Conservation (phyloP, 192 early-diverging fungal species). For the Jimgerdemannia lactiflua region DNA sequence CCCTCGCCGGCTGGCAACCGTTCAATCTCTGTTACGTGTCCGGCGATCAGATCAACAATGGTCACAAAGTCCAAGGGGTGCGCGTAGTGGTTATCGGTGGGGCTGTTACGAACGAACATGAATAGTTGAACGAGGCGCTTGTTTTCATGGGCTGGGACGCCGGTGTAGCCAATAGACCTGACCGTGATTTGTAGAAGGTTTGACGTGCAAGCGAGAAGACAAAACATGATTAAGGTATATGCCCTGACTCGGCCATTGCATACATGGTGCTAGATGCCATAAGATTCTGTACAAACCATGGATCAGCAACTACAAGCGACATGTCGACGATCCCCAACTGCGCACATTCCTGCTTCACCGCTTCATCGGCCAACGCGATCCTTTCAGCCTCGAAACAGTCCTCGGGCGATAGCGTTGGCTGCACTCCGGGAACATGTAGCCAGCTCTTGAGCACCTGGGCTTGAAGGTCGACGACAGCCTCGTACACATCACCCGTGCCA, state of each 20-base stretch:
- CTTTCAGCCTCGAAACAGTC: conserved; percentile 33
- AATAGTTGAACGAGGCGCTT: not conserved
- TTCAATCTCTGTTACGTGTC: conserved; percentile 32
- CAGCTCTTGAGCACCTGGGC: conserved; percentile 18
- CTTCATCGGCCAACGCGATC: conserved; percentile 17
- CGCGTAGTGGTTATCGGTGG: conserved; percentile 36
- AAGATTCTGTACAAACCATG: too few species aligned
- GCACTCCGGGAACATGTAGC: conserved; percentile 23
- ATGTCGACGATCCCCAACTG: too few species aligned
- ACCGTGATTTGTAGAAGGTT: conserved; percentile 8
- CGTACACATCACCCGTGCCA: conserved; percentile 21
- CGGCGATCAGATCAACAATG: conserved; percentile 16
- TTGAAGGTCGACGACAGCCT: conserved; percentile 25
- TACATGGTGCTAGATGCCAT: too few species aligned
- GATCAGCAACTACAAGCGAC: too few species aligned
- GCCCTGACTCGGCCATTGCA: too few species aligned
- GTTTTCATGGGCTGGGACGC: conserved; percentile 5
- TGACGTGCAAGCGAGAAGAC: too few species aligned
- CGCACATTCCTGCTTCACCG: not conserved
- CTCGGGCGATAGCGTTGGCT: conserved; percentile 32
- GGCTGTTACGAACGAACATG: conserved; percentile 33
- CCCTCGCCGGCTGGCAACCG: conserved; percentile 21
- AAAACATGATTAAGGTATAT: too few species aligned
- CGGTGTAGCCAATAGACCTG: conserved; percentile 24
- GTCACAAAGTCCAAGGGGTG: conserved; percentile 38